Conservation (phyloP, 139 green algal species). For the Trebouxia sp. region DNA sequence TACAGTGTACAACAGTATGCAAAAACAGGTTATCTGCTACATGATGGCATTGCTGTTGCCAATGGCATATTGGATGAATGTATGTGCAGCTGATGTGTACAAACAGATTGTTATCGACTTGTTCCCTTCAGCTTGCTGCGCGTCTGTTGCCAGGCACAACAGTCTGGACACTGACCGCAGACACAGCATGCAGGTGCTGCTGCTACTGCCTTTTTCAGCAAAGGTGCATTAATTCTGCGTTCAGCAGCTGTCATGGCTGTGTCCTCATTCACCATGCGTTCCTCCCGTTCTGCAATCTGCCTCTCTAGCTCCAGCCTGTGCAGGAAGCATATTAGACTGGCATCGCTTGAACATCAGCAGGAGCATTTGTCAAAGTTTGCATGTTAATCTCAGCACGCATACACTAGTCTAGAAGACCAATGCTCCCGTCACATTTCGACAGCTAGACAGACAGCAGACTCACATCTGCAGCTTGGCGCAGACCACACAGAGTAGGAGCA, state of each 20-base stretch:
- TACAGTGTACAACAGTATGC: too few species aligned
- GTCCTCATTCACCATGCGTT: conserved; percentile 1
- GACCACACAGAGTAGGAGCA: background rate
- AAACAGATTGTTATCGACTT: too few species aligned
- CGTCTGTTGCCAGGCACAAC: conserved; percentile 1
- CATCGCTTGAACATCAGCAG: background rate
- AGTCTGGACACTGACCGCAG: conserved; percentile 1
- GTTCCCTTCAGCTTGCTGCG: background rate
- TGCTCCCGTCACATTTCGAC: background rate
- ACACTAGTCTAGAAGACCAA: background rate
- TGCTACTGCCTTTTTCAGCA: background rate
- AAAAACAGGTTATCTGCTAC: too few species aligned
- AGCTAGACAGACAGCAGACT: background rate
- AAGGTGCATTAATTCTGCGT: background rate
- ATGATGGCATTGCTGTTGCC: too few species aligned
- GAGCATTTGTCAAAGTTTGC: background rate
- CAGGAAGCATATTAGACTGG: background rate
- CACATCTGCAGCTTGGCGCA: background rate
- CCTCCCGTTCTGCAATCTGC: conserved; percentile 21
- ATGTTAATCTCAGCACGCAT: background rate
- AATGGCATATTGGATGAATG: background rate
- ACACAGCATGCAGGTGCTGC: background rate
- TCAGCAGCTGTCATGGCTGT: conserved; percentile 3
- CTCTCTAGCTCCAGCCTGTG: conserved; percentile 19
- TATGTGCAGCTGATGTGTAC: too few species aligned